A percentile compares a stretch with the other conserved stretches of the same genome.
Conservation (phyloP, 2,329 filamentous ascomycete species). For the Diaporthe sp. region DNA sequence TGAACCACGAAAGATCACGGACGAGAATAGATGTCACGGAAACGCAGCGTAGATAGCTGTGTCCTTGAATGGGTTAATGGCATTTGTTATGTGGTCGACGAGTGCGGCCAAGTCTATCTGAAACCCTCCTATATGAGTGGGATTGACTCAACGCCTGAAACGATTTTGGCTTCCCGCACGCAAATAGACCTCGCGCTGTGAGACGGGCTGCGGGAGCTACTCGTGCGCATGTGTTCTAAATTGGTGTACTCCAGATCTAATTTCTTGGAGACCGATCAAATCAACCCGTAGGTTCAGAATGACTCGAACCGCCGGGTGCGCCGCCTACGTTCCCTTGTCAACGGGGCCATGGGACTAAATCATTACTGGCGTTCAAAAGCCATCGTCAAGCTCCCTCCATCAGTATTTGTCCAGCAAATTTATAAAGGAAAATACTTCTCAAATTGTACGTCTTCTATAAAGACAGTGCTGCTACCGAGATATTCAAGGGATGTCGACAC, state of each 20-base stretch:
- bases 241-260: not conserved
- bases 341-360: no score
- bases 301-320: not conserved
- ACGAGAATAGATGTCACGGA: not conserved
- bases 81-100: constrained; percentile 1
- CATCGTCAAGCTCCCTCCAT: no score
- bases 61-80: not conserved
- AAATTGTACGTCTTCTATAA: not conserved
- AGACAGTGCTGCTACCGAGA: not conserved
- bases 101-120: not conserved
- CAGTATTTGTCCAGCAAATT: not conserved
- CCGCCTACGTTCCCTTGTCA: not conserved
- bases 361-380: not conserved
- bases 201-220: constrained; percentile 3
- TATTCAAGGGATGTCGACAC: not conserved
- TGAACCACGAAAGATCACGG: not conserved
- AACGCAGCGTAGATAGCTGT: no score
- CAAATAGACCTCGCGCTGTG: not conserved
- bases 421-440: not conserved
- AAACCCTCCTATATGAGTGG: not conserved
- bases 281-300: not conserved
- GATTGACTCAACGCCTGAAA: constrained; percentile 21
- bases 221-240: constrained; percentile 14
- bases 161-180: constrained; percentile 13
- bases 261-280: constrained; percentile 1